Percentiles rank a stretch among this genome's conserved stretches.
Evolutionary conservation across 2,329 filamentous ascomycete species (phyloP).

Genomic region (Trichoderma sp.): DNA sequence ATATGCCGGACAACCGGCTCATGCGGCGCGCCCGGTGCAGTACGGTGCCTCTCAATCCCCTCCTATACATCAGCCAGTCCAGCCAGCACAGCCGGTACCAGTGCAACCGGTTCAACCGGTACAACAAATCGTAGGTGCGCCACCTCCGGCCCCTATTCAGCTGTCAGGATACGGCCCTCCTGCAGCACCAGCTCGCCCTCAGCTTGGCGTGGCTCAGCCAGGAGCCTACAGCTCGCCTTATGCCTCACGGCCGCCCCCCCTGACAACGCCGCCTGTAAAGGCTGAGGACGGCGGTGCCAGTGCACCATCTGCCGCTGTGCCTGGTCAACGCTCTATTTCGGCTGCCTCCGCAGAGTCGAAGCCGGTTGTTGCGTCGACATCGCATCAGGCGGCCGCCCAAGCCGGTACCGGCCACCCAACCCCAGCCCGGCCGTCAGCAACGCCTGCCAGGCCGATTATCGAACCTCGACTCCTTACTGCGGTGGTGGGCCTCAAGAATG

Average conservation of each 20-base stretch:
- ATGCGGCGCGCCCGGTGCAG: conserved; percentile 39
- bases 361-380: conserved; percentile 28
- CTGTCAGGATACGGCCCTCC: conserved; percentile 43
- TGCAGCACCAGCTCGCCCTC: conserved; percentile 43
- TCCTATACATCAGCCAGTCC: conserved; percentile 33
- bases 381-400: conserved; percentile 30
- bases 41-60: conserved; percentile 39
- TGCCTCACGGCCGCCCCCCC: conserved; percentile 42
- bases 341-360: conserved; percentile 31
- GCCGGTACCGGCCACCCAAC: conserved; percentile 34
- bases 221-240: conserved; percentile 46
- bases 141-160: conserved; percentile 43
- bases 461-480: conserved; percentile 49
- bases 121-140: conserved; percentile 32
- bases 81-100: conserved; percentile 26
- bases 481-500: conserved; percentile 52
- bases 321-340: conserved; percentile 28
- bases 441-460: conserved; percentile 45
- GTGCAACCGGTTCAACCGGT: not conserved
- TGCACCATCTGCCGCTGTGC: conserved; percentile 26
- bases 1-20: conserved; percentile 40
- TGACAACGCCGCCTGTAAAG: conserved; percentile 37
- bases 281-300: conserved; percentile 36
- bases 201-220: conserved; percentile 39
- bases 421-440: conserved; percentile 36